phyloP scores from a whole-genome alignment of 768 basidiomycete species.

The Strobilomyces confusus region DNA sequence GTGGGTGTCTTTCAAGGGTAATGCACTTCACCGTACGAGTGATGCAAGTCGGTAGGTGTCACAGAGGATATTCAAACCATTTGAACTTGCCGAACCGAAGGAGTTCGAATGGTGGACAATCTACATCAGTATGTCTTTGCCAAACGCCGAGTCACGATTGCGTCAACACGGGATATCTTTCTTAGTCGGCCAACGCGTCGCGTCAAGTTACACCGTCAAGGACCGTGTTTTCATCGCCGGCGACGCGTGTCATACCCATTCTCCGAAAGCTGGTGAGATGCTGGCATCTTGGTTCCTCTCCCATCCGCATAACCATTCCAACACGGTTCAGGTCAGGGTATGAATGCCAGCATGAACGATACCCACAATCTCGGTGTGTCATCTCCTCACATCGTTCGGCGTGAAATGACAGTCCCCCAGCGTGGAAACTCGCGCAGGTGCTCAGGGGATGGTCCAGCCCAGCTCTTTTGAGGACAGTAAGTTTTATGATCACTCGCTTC shows the following conservation, averaged over 20 bases:
- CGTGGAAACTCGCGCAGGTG: constrained; percentile 48
- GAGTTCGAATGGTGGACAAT: constrained; percentile 69
- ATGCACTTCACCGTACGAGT: not conserved
- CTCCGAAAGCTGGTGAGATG: constrained; percentile 55
- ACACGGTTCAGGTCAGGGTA: constrained; percentile 54
- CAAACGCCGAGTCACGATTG: not conserved
- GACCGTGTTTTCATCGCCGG: constrained; percentile 74
- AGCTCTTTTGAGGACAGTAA: constrained; percentile 39
- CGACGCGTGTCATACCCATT: constrained; percentile 71
- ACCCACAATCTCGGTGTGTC: constrained; percentile 60
- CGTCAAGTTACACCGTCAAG: constrained; percentile 54
- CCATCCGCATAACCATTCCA: not conserved
- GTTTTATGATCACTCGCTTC: constrained; percentile 2
- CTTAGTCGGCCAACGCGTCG: constrained; percentile 71
- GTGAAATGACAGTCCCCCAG: constrained; percentile 45
- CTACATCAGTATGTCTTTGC: constrained; percentile 51
- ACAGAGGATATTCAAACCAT: constrained; percentile 54
- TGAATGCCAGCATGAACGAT: constrained; percentile 78
- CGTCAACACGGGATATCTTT: not conserved
- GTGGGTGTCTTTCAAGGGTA: constrained; percentile 29
- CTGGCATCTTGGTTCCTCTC: not conserved
- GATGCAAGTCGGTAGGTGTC: constrained; percentile 40
- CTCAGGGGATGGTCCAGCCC: constrained; percentile 38
- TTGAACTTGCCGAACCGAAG: constrained; percentile 44
- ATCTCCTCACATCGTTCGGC: constrained; percentile 5